Evolutionary conservation across 1,284 basidiomycete species (phyloP).

Genomic region (Malassezia slooffiae): DNA sequence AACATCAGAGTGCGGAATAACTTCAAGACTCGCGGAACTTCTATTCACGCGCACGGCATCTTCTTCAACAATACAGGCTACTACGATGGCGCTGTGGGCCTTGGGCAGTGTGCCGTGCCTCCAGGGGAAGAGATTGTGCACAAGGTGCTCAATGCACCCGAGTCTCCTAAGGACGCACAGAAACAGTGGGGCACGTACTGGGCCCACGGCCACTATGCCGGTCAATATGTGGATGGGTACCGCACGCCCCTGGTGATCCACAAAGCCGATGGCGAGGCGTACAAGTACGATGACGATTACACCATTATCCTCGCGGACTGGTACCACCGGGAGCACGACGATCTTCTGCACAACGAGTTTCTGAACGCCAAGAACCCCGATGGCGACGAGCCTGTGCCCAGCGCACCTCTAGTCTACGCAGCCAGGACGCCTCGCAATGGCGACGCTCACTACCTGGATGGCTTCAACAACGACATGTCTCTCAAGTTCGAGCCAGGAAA

Average conservation of each 20-base stretch:
- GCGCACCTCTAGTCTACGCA: conserved; percentile 73
- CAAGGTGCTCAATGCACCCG: conserved; percentile 59
- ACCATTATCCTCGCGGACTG: conserved; percentile 73
- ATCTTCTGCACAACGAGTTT: conserved; percentile 51
- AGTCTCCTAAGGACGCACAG: conserved; percentile 49
- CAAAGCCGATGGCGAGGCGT: conserved; percentile 33
- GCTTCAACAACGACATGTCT: conserved; percentile 66
- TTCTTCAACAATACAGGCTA: conserved; percentile 61
- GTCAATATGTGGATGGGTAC: conserved; percentile 56
- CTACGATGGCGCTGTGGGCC: conserved; percentile 73
- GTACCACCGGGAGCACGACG: conserved; percentile 47
- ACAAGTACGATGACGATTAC: conserved; percentile 80
- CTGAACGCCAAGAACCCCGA: conserved; percentile 54
- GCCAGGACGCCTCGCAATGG: conserved; percentile 53
- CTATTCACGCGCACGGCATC: conserved; percentile 59
- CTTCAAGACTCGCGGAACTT: conserved; percentile 14
- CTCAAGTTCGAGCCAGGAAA: conserved; percentile 58
- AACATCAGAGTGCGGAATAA: conserved; percentile 17
- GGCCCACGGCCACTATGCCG: conserved; percentile 47
- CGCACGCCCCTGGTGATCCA: conserved; percentile 65
- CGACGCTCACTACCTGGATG: conserved; percentile 42
- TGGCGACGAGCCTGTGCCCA: conserved; percentile 47
- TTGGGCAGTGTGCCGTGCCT: conserved; percentile 82
- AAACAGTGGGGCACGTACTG: conserved; percentile 67
- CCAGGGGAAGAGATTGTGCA: conserved; percentile 65